These are phyloP conservation scores for Aspergillus conjunctus DNA, from an alignment of 495 filamentous ascomycete species.

Conservation along the genomic window DNA sequence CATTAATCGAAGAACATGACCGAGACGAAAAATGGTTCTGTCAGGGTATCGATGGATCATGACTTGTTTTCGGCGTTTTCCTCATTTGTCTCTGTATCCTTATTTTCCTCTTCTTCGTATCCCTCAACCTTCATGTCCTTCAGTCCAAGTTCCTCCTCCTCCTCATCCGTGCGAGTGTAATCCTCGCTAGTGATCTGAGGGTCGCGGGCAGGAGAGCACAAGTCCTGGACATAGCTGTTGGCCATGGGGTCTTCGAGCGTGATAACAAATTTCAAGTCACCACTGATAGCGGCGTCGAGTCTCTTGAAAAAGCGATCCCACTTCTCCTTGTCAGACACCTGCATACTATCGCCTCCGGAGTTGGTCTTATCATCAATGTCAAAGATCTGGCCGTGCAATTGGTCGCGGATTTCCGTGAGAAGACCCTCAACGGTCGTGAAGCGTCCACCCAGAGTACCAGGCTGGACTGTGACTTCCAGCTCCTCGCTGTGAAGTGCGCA, in stretches of 20 bases:
- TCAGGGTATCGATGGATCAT: slow-evolving; percentile 23
- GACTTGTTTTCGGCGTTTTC: slow-evolving; percentile 28
- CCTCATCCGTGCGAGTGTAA: slow-evolving; percentile 83
- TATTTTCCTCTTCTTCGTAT: slow-evolving; percentile 61
- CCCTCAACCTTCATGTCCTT: slow-evolving; percentile 89
- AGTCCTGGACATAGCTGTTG: slow-evolving; percentile 89
- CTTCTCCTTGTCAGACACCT: slow-evolving; percentile 57
- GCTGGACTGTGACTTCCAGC: slow-evolving; percentile 78
- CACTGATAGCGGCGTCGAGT: slow-evolving; percentile 76
- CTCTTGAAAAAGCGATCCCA: slow-evolving; percentile 82
- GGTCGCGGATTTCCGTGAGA: slow-evolving; percentile 88
- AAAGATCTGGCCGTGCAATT: slow-evolving; percentile 83
- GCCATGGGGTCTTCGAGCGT: slow-evolving; percentile 86
- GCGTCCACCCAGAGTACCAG: slow-evolving; percentile 91
- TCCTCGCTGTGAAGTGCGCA: slow-evolving; percentile 84
- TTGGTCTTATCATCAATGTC: slow-evolving; percentile 59
- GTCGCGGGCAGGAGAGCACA: slow-evolving; percentile 71
- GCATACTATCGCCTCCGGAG: slow-evolving; percentile 75
- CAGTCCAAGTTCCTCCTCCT: slow-evolving; percentile 88
- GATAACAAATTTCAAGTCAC: slow-evolving; percentile 81
- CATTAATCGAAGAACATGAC: slow-evolving; percentile 20
- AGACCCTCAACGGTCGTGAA: slow-evolving; percentile 97
- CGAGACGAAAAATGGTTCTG: slow-evolving; percentile 10
- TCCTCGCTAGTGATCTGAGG: slow-evolving; percentile 80
- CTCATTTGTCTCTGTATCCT: slow-evolving; percentile 27